Conservation (phyloP, 768 basidiomycete genomes). For the Phlebiopsis gigantea region DNA sequence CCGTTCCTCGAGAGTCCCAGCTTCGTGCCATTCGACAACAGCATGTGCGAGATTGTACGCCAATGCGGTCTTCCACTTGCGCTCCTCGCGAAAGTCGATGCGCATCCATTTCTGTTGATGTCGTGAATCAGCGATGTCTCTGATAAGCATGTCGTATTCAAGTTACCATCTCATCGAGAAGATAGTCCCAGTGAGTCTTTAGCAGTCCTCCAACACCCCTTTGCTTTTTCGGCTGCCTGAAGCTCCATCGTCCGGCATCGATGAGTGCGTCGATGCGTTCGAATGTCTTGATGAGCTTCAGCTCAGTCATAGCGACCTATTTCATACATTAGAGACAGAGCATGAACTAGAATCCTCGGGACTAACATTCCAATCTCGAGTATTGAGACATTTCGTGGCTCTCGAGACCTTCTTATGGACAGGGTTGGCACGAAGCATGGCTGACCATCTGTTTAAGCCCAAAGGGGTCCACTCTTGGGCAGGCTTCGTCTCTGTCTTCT, state of each 20-base stretch:
- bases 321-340: slow-evolving; percentile 2
- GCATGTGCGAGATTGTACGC: slow-evolving; percentile 80
- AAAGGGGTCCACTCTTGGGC: slow-evolving; percentile 61
- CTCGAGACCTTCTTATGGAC: slow-evolving; percentile 63
- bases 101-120: slow-evolving; percentile 87
- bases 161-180: slow-evolving; percentile 87
- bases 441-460: slow-evolving; percentile 48
- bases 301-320: slow-evolving; percentile 74
- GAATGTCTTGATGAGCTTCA: slow-evolving; percentile 72
- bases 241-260: slow-evolving; percentile 78
- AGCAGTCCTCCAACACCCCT: slow-evolving; percentile 65
- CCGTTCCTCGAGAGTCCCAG: slow-evolving; percentile 59
- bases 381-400: slow-evolving; percentile 73
- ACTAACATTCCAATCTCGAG: slow-evolving; percentile 79
- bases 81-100: slow-evolving; percentile 90
- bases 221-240: slow-evolving; percentile 94
- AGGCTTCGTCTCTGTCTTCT: slow-evolving; percentile 35
- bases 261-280: slow-evolving; percentile 85
- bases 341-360: background rate
- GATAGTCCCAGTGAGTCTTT: slow-evolving; percentile 93
- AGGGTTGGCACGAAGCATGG: slow-evolving; percentile 71
- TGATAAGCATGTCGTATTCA: too few species aligned
- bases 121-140: too few species aligned
- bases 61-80: slow-evolving; percentile 83
- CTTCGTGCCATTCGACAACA: slow-evolving; percentile 84